Evolutionary conservation across 495 filamentous ascomycete genomes (phyloP).

Genomic region (Neurospora sp.): DNA sequence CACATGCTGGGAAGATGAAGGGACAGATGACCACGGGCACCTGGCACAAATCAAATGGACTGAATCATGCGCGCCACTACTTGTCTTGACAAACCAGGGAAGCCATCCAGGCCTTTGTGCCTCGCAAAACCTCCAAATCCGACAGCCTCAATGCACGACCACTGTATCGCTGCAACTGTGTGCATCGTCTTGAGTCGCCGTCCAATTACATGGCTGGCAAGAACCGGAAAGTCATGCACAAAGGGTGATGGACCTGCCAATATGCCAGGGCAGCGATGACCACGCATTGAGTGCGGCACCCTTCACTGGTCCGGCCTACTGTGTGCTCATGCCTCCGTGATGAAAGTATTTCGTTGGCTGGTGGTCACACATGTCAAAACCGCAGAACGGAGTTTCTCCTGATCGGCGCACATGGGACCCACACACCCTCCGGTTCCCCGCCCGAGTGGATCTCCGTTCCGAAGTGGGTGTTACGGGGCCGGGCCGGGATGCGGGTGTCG

Average conservation of each 20-base stretch:
- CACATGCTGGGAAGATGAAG: neutral
- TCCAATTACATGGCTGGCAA: neutral
- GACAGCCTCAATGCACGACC: neutral
- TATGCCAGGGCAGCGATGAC: neutral
- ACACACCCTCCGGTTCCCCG: neutral
- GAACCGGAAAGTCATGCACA: neutral
- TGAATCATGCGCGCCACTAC: neutral
- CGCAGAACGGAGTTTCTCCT: neutral
- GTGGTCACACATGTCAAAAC: neutral
- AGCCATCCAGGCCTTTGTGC: neutral
- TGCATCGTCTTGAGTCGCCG: neutral
- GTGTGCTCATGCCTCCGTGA: neutral
- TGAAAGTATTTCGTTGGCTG: neutral
- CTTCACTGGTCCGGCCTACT: neutral
- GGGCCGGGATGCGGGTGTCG: neutral
- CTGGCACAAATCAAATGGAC: neutral
- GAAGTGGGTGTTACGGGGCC: neutral
- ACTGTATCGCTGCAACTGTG: neutral
- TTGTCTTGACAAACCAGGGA: neutral
- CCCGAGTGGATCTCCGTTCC: neutral
- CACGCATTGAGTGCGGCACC: neutral
- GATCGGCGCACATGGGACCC: neutral
- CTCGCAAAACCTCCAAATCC: neutral
- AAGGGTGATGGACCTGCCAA: neutral
- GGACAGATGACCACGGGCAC: neutral